Conservation (phyloP, 345 rosid genomes). For the Geranium rotundifolium region DNA sequence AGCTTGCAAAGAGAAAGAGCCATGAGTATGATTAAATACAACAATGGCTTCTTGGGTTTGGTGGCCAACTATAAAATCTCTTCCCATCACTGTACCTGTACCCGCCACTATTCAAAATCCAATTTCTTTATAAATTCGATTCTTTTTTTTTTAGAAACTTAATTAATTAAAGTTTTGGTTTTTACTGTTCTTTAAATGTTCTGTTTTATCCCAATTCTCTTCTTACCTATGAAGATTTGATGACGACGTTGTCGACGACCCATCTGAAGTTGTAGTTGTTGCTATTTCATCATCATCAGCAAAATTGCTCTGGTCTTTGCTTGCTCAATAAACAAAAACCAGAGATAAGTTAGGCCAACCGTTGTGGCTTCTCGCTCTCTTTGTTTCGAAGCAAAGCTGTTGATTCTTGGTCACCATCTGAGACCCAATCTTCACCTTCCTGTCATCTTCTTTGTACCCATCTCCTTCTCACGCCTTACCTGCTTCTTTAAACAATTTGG, state of each 20-base stretch:
- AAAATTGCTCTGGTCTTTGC: constrained; percentile 20
- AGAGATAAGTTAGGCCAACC: constrained; percentile 62
- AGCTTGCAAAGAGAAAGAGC: too few relatives aligned
- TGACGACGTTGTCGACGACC: neutral
- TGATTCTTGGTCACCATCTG: constrained; percentile 90
- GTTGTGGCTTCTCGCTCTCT: constrained; percentile 46
- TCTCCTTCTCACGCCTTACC: constrained; percentile 15
- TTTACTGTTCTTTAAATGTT: too few relatives aligned
- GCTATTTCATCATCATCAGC: neutral
- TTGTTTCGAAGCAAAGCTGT: constrained; percentile 44
- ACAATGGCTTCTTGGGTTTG: neutral
- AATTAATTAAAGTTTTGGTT: neutral
- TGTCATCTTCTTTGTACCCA: too few relatives aligned
- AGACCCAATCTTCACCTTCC: constrained; percentile 54
- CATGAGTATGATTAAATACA: too few relatives aligned
- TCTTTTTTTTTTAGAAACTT: too few relatives aligned
- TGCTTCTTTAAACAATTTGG: constrained; percentile 4
- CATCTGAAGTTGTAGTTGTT: neutral
- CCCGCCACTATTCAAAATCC: neutral
- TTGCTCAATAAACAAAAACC: constrained; percentile 29
- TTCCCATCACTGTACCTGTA: neutral
- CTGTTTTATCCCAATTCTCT: too few relatives aligned
- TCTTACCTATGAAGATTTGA: too few relatives aligned
- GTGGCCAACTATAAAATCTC: neutral
- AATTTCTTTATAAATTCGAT: too few relatives aligned